A percentile compares a stretch with the other conserved stretches of the same genome.
Conservation (phyloP, 805 yeast genomes). For the Hanseniaspora meyeri region DNA sequence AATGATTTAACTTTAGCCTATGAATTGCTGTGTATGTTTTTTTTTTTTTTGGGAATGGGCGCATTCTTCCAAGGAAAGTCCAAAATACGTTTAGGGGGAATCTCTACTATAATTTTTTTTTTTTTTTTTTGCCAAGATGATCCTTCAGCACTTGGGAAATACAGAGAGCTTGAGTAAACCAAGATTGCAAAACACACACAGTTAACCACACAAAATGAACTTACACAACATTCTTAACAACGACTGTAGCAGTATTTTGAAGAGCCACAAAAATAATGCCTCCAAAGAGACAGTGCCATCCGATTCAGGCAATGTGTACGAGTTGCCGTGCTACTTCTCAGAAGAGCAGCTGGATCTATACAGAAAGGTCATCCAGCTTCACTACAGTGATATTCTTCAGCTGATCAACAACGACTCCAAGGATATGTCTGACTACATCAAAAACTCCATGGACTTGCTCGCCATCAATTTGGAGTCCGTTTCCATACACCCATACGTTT, state of each 20-base stretch:
- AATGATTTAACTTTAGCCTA: too few relatives aligned
- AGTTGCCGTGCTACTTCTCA: conserved; percentile 70
- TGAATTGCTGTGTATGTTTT: not conserved
- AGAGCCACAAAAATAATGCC: not conserved
- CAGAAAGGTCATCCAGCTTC: conserved; percentile 82
- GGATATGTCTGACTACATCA: conserved; percentile 34
- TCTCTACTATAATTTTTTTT: not conserved
- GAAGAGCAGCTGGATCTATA: conserved; percentile 79
- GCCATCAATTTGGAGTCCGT: conserved; percentile 65
- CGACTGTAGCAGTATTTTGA: conserved; percentile 1
- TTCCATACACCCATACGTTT: conserved; percentile 76
- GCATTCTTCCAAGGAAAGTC: too few relatives aligned
- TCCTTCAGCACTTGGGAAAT: not conserved
- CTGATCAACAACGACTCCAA: conserved; percentile 21
- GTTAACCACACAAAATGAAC: not conserved
- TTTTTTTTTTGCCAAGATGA: not conserved
- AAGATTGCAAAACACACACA: not conserved
- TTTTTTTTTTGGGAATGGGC: too few relatives aligned
- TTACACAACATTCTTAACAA: not conserved
- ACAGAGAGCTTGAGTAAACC: too few relatives aligned
- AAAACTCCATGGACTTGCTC: conserved; percentile 67
- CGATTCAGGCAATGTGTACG: conserved; percentile 45
- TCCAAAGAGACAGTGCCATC: conserved; percentile 8
- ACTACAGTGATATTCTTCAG: conserved; percentile 85
- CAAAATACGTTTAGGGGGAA: not conserved